Evolutionary conservation across 306 rosid genomes (phyloP).

Genomic region (Alnus glutinosa): DNA sequence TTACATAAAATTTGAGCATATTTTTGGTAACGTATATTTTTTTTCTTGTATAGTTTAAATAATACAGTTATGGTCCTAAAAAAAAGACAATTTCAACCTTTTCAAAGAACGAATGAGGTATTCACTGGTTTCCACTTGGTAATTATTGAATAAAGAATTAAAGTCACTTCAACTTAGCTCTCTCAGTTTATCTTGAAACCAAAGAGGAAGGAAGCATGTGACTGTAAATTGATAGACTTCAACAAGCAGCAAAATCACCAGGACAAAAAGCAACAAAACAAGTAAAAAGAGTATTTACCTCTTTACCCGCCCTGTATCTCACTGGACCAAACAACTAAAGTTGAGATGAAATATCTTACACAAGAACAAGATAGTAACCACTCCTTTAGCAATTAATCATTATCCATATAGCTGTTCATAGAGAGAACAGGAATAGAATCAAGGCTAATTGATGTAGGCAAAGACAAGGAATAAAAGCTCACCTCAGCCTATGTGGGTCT

Average conservation of each 20-base stretch:
- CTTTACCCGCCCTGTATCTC: background rate
- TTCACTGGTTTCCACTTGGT: background rate
- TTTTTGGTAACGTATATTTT: background rate
- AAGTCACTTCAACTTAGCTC: background rate
- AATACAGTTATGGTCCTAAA: background rate
- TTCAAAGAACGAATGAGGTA: background rate
- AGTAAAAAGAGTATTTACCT: background rate
- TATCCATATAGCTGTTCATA: background rate
- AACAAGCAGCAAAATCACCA: conserved; percentile 1
- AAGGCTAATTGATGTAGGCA: background rate
- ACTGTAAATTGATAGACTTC: background rate
- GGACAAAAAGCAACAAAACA: background rate
- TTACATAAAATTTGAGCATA: background rate
- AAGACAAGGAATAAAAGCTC: conserved; percentile 13
- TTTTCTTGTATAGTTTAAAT: background rate
- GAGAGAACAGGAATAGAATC: background rate
- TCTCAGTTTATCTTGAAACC: background rate
- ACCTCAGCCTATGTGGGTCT: conserved; percentile 36
- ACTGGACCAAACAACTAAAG: background rate
- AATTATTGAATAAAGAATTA: background rate
- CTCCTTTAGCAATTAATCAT: background rate
- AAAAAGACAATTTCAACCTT: background rate
- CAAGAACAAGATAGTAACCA: background rate
- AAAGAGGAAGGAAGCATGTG: conserved; percentile 1
- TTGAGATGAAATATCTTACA: background rate